Evolutionary conservation across 805 yeast genomes (phyloP).

Genomic region (Saccharomycopsis fibuligera): DNA sequence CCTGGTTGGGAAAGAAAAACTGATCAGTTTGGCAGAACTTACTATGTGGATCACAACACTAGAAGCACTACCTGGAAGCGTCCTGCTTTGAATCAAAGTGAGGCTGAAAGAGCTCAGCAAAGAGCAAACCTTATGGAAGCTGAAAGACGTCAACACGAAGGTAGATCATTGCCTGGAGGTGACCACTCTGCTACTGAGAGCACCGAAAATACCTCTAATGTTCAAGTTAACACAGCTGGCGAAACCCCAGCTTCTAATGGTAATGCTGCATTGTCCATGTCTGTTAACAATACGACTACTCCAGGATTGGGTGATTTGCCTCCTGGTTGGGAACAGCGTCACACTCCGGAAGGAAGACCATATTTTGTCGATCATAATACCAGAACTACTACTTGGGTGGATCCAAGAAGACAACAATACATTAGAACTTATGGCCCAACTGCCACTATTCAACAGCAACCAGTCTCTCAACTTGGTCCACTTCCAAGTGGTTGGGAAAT

Average conservation of each 20-base stretch:
- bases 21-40: constrained; percentile 94
- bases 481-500: constrained; percentile 99
- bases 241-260: constrained; percentile 37
- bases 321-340: constrained; percentile 98
- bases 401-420: constrained; percentile 97
- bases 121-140: constrained; percentile 53
- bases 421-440: constrained; percentile 88
- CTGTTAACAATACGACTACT: constrained; percentile 76
- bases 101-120: constrained; percentile 53
- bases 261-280: constrained; percentile 60
- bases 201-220: constrained; percentile 31
- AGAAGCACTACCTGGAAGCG: constrained; percentile 99
- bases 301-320: constrained; percentile 97
- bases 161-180: constrained; percentile 77
- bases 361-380: constrained; percentile 98
- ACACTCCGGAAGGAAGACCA: constrained; percentile 97
- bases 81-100: constrained; percentile 79
- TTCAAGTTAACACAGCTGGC: constrained; percentile 37
- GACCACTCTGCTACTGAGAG: constrained; percentile 42
- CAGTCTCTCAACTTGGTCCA: constrained; percentile 96
- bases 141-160: constrained; percentile 86
- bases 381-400: constrained; percentile 99
- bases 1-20: constrained; percentile 99
- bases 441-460: constrained; percentile 91
- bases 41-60: constrained; percentile 96